phyloP scores from a whole-genome alignment of 345 rosid genomes.

The Moricandia moricandioides region DNA sequence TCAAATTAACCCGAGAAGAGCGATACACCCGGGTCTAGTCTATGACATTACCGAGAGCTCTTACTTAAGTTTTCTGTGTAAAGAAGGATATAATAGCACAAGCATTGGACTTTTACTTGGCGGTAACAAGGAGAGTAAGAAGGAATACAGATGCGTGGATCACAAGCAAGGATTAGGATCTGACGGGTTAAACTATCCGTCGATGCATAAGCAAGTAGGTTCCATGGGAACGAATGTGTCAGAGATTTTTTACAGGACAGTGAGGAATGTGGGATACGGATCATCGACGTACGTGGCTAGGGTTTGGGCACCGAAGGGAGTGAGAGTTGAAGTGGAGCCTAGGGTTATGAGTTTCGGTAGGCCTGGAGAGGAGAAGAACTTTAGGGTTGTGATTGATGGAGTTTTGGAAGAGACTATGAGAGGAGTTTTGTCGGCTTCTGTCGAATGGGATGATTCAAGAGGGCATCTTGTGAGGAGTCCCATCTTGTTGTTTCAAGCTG shows the following conservation, averaged over 20 bases:
- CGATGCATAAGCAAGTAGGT: slow-evolving; percentile 61
- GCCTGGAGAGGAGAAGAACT: slow-evolving; percentile 37
- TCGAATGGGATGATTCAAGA: slow-evolving; percentile 60
- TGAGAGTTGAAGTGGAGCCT: slow-evolving; percentile 54
- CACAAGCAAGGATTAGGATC: slow-evolving; percentile 50
- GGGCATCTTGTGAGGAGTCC: slow-evolving; percentile 56
- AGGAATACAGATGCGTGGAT: slow-evolving; percentile 47
- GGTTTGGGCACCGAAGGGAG: slow-evolving; percentile 47
- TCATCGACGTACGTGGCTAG: slow-evolving; percentile 50
- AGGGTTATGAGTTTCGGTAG: slow-evolving; percentile 40
- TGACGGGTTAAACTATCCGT: slow-evolving; percentile 82
- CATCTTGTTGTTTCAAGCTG: slow-evolving; percentile 41
- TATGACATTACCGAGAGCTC: slow-evolving; percentile 50
- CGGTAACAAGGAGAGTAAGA: slow-evolving; percentile 27
- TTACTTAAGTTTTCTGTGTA: slow-evolving; percentile 70
- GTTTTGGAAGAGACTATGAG: slow-evolving; percentile 18
- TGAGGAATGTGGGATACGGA: slow-evolving; percentile 53
- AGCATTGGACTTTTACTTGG: slow-evolving; percentile 52
- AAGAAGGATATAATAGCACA: slow-evolving; percentile 68
- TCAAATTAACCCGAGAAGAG: slow-evolving; percentile 67
- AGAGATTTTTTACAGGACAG: slow-evolving; percentile 58
- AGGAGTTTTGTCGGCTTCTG: slow-evolving; percentile 45
- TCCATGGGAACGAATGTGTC: slow-evolving; percentile 28
- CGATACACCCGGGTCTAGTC: slow-evolving; percentile 70
- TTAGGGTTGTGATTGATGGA: slow-evolving; percentile 60